phyloP scores from a whole-genome alignment of 2,329 filamentous ascomycete genomes.

The Cyphellophora europaea region DNA sequence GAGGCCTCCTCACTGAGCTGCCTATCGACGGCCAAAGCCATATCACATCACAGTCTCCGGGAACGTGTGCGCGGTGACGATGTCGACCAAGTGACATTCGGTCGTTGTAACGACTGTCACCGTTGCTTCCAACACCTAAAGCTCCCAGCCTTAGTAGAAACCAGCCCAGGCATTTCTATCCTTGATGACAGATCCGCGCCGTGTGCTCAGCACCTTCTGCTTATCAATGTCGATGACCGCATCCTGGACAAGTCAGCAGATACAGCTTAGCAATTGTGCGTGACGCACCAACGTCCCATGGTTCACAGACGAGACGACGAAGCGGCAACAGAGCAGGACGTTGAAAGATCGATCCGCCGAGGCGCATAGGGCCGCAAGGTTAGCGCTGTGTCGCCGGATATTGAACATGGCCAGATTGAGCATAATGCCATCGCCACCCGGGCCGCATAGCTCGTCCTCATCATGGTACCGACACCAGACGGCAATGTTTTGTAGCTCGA shows the following conservation, averaged over 20 bases:
- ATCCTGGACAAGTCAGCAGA: slow-evolving; percentile 4
- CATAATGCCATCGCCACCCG: slow-evolving; percentile 10
- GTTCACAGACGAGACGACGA: slow-evolving; percentile 6
- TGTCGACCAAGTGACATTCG: too few species aligned
- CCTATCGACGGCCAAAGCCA: too few species aligned
- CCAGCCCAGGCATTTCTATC: slow-evolving; percentile 12
- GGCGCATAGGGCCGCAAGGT: slow-evolving; percentile 2
- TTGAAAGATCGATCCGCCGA: slow-evolving; percentile 3
- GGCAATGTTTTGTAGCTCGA: slow-evolving; percentile 9
- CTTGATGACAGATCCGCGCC: slow-evolving; percentile 5
- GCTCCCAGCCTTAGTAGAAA: slow-evolving; percentile 6
- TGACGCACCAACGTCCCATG: slow-evolving; percentile 11
- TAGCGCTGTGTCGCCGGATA: slow-evolving; percentile 4
- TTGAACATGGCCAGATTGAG: slow-evolving; percentile 12
- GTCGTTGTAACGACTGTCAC: too few species aligned
- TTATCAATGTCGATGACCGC: slow-evolving; percentile 9
- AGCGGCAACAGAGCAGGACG: slow-evolving; percentile 10
- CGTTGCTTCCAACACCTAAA: too few species aligned
- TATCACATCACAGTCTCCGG: too few species aligned
- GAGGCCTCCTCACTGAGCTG: too few species aligned
- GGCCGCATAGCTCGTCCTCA: slow-evolving; percentile 4
- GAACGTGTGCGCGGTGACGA: too few species aligned
- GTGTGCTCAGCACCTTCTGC: slow-evolving; percentile 5
- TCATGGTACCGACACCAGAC: slow-evolving; percentile 13
- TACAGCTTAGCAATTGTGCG: neutral